These are phyloP conservation scores for Tephrocybe sp. DNA, from an alignment of 768 basidiomycete species.

Conservation along the genomic window DNA sequence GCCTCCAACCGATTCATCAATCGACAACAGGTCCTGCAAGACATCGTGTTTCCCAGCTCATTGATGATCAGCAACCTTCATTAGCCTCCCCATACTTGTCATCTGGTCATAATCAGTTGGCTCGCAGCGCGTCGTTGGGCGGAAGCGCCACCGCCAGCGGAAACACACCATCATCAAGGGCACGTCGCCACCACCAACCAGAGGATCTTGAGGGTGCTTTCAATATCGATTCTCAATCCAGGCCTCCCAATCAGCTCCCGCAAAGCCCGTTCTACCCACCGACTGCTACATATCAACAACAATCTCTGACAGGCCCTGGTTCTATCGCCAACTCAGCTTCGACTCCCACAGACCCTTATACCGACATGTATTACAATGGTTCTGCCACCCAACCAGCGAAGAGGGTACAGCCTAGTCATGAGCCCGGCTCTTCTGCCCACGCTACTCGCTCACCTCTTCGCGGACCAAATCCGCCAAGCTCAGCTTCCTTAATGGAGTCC, in stretches of 20 bases:
- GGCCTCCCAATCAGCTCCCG: slow-evolving; percentile 41
- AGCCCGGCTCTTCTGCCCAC: slow-evolving; percentile 45
- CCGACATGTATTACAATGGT: slow-evolving; percentile 63
- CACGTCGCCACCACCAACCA: slow-evolving; percentile 64
- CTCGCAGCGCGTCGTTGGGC: slow-evolving; percentile 68
- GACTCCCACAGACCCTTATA: slow-evolving; percentile 45
- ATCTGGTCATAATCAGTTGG: slow-evolving; percentile 49
- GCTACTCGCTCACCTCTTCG: slow-evolving; percentile 64
- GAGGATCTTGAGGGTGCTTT: slow-evolving; percentile 64
- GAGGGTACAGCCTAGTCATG: slow-evolving; percentile 53
- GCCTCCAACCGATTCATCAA: slow-evolving; percentile 51
- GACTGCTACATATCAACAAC: slow-evolving; percentile 56
- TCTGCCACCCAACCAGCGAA: slow-evolving; percentile 49
- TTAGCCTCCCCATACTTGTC: slow-evolving; percentile 50
- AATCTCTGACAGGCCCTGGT: slow-evolving; percentile 37
- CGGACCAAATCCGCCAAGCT: slow-evolving; percentile 42
- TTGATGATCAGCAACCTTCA: slow-evolving; percentile 56
- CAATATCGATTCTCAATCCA: slow-evolving; percentile 34
- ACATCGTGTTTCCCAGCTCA: slow-evolving; percentile 62
- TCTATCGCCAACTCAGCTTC: slow-evolving; percentile 32
- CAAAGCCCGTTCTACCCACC: slow-evolving; percentile 57
- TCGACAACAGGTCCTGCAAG: slow-evolving; percentile 38
- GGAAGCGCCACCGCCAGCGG: slow-evolving; percentile 40
- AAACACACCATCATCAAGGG: slow-evolving; percentile 40
- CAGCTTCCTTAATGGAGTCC: slow-evolving; percentile 59